Evolutionary conservation across 768 basidiomycete genomes (phyloP).

Genomic region (Cyclocybe aegerita): DNA sequence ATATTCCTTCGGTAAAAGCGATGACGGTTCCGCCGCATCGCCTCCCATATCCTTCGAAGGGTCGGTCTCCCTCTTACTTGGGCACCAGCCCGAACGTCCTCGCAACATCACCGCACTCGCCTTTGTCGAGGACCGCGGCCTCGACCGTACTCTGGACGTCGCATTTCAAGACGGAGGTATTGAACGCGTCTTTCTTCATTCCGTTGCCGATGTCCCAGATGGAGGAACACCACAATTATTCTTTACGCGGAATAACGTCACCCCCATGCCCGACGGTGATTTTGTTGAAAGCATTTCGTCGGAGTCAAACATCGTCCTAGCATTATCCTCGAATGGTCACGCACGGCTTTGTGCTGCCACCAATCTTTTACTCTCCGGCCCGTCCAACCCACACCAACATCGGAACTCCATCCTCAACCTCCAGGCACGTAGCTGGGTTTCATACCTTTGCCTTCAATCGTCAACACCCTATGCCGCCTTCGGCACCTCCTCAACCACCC

Average conservation of each 20-base stretch:
- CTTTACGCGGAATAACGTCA: slow-evolving; percentile 20
- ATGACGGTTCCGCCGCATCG: slow-evolving; percentile 21
- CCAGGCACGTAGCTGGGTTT: slow-evolving; percentile 59
- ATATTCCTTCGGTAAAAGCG: slow-evolving; percentile 44
- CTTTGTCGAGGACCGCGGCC: slow-evolving; percentile 44
- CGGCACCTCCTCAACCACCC: slow-evolving; percentile 59
- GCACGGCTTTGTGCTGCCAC: slow-evolving; percentile 12
- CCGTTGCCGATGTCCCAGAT: slow-evolving; percentile 1
- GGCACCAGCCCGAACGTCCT: slow-evolving; percentile 25
- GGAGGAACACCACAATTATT: slow-evolving; percentile 15
- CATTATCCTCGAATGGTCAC: slow-evolving; percentile 46
- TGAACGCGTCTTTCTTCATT: slow-evolving; percentile 39
- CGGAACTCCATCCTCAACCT: slow-evolving; percentile 38
- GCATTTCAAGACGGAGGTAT: slow-evolving; percentile 62
- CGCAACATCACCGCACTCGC: slow-evolving; percentile 57
- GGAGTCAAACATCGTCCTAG: slow-evolving; percentile 44
- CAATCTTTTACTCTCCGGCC: neutral
- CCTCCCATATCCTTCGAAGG: slow-evolving; percentile 52
- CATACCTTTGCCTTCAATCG: slow-evolving; percentile 51
- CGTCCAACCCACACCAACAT: neutral
- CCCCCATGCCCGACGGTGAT: slow-evolving; percentile 38
- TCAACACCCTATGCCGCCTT: slow-evolving; percentile 65
- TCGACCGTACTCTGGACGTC: slow-evolving; percentile 46
- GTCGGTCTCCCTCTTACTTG: slow-evolving; percentile 32
- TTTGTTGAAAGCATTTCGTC: slow-evolving; percentile 57